A percentile compares a stretch with the other conserved stretches of the same genome.
Conservation (phyloP, 257 asterid genomes). For the Solanum stenotomum region DNA sequence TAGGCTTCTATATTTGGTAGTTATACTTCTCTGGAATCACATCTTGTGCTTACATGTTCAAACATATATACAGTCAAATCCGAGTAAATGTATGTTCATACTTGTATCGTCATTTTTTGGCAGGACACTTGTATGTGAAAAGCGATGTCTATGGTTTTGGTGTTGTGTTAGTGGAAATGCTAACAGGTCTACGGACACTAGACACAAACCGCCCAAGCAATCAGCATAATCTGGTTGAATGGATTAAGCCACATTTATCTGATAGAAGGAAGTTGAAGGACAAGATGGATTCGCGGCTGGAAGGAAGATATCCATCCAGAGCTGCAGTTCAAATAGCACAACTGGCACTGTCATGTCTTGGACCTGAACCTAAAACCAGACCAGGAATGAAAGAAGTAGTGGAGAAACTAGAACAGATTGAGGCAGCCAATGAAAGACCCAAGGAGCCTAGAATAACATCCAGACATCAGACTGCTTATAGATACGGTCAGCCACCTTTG, state of each 20-base stretch:
- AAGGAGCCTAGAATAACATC: conserved; percentile 24
- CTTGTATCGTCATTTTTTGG: background rate
- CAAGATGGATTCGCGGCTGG: conserved; percentile 47
- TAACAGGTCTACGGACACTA: conserved; percentile 53
- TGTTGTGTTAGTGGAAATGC: conserved; percentile 57
- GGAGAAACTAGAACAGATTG: conserved; percentile 29
- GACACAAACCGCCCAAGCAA: conserved; percentile 42
- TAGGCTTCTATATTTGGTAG: background rate
- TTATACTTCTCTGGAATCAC: background rate
- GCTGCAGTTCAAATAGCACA: conserved; percentile 44
- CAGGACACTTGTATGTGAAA: conserved; percentile 65
- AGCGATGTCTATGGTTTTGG: conserved; percentile 76
- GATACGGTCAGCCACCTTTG: conserved; percentile 19
- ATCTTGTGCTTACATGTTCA: background rate
- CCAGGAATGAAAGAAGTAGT: conserved; percentile 63
- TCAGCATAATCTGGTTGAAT: conserved; percentile 44
- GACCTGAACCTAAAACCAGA: conserved; percentile 41
- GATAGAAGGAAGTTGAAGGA: conserved; percentile 49
- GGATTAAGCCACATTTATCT: conserved; percentile 60
- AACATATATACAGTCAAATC: background rate
- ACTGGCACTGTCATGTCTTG: conserved; percentile 53
- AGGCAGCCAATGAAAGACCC: conserved; percentile 30
- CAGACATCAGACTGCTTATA: conserved; percentile 12
- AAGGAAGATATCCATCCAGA: conserved; percentile 53
- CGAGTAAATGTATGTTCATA: background rate